These are phyloP conservation scores for Penicillium sp. DNA, from an alignment of 2,329 filamentous ascomycete genomes.

Conservation along the genomic window DNA sequence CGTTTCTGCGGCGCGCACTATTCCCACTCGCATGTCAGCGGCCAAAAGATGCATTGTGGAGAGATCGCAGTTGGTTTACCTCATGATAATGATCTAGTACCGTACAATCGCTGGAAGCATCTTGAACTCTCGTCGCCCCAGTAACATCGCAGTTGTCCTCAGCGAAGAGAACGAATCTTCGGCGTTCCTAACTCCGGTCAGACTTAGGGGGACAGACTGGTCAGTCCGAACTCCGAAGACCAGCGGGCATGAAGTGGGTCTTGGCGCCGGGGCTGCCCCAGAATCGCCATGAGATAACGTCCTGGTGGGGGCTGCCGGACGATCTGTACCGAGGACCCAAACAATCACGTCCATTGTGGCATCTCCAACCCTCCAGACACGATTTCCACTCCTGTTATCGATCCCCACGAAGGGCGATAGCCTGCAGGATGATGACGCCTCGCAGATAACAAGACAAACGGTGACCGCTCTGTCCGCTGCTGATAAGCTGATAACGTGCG, in stretches of 20 bases:
- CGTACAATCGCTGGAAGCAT: no score
- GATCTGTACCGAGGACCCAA: not conserved
- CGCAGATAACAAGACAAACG: constrained; percentile 1
- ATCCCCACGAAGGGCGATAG: not conserved
- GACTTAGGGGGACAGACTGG: not conserved
- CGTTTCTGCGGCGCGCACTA: constrained; percentile 25
- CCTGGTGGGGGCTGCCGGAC: not conserved
- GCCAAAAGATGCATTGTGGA: not conserved
- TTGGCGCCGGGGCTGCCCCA: not conserved
- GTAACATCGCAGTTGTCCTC: not conserved
- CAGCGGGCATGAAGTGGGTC: constrained; percentile 8
- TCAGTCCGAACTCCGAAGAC: constrained; percentile 9
- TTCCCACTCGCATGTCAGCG: constrained; percentile 1
- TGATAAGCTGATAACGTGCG: constrained; percentile 26
- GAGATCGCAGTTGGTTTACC: not conserved
- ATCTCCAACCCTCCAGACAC: no score
- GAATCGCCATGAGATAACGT: not conserved
- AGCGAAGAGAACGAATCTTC: not conserved
- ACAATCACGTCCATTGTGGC: not conserved
- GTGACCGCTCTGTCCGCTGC: constrained; percentile 3
- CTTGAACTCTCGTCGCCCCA: not conserved
- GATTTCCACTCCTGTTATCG: not conserved
- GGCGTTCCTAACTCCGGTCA: constrained; percentile 13
- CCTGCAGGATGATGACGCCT: not conserved
- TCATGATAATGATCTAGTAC: not conserved